Percentiles rank a stretch among this genome's conserved stretches.
Evolutionary conservation across 2,329 filamentous ascomycete genomes (phyloP).

Genomic region (Sclerotinia spermophila): DNA sequence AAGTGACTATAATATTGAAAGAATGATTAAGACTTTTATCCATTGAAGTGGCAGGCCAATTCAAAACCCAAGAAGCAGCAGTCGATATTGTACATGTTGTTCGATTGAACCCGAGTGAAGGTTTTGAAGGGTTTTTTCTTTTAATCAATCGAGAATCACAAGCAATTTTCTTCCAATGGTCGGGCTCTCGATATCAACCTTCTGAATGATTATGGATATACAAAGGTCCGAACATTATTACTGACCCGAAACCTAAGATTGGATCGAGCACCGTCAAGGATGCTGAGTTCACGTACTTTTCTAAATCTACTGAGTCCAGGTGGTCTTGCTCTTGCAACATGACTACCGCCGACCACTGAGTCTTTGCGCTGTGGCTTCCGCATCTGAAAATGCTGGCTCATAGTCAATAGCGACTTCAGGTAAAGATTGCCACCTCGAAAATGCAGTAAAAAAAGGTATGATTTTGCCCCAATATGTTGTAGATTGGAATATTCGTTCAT

Average conservation of each 20-base stretch:
- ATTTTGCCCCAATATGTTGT: neutral
- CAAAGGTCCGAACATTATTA: neutral
- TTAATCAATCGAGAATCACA: too few species aligned
- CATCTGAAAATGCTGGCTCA: neutral
- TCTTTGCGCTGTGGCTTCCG: neutral
- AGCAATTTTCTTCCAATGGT: too few species aligned
- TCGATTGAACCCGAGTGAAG: too few species aligned
- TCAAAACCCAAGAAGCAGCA: too few species aligned
- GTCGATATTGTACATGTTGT: too few species aligned
- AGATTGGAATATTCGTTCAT: constrained; percentile 7
- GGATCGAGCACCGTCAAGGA: neutral
- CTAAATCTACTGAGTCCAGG: neutral
- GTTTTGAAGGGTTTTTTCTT: too few species aligned
- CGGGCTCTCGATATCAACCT: too few species aligned
- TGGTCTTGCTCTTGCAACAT: neutral
- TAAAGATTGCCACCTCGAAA: neutral
- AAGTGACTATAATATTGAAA: too few species aligned
- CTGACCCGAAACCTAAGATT: neutral
- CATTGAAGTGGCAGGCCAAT: too few species aligned
- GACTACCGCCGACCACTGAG: neutral
- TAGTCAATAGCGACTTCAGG: neutral
- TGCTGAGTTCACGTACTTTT: neutral
- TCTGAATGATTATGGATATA: too few species aligned
- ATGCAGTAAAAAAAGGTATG: neutral
- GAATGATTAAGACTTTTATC: too few species aligned